Conservation (phyloP, 371 early-diverging fungal genomes). For the Mucor racemosus region DNA sequence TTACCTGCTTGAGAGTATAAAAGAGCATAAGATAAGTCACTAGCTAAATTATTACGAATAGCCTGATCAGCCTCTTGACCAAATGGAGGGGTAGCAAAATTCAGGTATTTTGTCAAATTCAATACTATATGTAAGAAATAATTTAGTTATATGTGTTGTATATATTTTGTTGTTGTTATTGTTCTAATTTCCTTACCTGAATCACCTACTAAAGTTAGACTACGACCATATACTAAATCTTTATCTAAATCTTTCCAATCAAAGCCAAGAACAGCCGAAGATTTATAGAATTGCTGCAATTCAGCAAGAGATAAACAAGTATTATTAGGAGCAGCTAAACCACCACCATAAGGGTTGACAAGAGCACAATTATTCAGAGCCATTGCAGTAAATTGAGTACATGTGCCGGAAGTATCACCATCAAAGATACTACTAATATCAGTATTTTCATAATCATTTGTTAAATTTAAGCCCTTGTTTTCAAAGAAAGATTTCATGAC, state of each 20-base stretch:
- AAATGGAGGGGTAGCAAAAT: conserved; percentile 17
- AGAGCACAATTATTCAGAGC: conserved; percentile 33
- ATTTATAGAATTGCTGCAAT: conserved; percentile 26
- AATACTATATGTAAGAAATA: conserved; percentile 25
- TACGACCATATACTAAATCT: conserved; percentile 21
- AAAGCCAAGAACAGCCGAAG: conserved; percentile 38
- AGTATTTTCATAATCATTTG: conserved; percentile 53
- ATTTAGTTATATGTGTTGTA: background rate
- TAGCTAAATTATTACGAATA: conserved; percentile 38
- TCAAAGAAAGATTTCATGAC: conserved; percentile 44
- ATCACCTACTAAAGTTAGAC: conserved; percentile 54
- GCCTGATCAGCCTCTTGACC: conserved; percentile 30
- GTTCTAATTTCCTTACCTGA: conserved; percentile 39
- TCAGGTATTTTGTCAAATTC: conserved; percentile 39
- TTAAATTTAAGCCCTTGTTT: conserved; percentile 44
- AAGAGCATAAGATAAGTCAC: conserved; percentile 52
- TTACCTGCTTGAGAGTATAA: conserved; percentile 37
- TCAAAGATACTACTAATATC: conserved; percentile 59
- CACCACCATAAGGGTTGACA: conserved; percentile 55
- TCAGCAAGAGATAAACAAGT: conserved; percentile 42
- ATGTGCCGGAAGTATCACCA: conserved; percentile 44
- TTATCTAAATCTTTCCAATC: conserved; percentile 49
- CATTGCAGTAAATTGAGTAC: conserved; percentile 31
- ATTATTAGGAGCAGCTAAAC: conserved; percentile 28
- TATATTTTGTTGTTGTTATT: background rate